Percentiles rank a stretch among this genome's conserved stretches.
These are phyloP conservation scores for Butyriboletus loyo DNA, from an alignment of 768 basidiomycete species.

Conservation along the genomic window DNA sequence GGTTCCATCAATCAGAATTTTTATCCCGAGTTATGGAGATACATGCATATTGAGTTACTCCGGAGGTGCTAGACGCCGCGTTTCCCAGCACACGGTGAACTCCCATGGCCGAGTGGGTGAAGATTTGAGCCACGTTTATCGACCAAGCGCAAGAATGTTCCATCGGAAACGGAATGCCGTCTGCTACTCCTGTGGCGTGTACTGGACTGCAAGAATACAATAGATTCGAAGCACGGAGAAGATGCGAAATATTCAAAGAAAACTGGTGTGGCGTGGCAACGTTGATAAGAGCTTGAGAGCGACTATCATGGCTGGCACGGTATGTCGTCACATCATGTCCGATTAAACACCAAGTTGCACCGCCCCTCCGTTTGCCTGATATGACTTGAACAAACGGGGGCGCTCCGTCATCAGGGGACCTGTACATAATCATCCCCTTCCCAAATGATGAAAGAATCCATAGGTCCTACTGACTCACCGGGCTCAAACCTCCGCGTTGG, in stretches of 20 bases:
- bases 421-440: not conserved
- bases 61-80: not conserved
- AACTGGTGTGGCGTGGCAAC: not conserved
- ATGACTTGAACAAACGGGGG: not conserved
- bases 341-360: not conserved
- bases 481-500: not conserved
- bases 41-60: not conserved
- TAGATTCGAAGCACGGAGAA: not conserved
- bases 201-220: not conserved
- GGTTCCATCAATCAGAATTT: not conserved
- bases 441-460: too few species aligned
- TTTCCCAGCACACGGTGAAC: conserved; percentile 2
- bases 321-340: not conserved
- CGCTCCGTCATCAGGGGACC: not conserved
- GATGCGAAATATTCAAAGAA: too few species aligned
- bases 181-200: not conserved
- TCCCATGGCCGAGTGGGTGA: not conserved
- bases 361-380: too few species aligned
- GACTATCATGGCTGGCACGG: not conserved
- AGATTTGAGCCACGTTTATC: not conserved
- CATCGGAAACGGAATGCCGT: conserved; percentile 1
- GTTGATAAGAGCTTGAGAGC: not conserved
- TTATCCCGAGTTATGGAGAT: not conserved
- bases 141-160: not conserved
- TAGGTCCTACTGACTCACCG: not conserved